phyloP scores from a whole-genome alignment of 257 asterid species.

The Rehmannia glutinosa region DNA sequence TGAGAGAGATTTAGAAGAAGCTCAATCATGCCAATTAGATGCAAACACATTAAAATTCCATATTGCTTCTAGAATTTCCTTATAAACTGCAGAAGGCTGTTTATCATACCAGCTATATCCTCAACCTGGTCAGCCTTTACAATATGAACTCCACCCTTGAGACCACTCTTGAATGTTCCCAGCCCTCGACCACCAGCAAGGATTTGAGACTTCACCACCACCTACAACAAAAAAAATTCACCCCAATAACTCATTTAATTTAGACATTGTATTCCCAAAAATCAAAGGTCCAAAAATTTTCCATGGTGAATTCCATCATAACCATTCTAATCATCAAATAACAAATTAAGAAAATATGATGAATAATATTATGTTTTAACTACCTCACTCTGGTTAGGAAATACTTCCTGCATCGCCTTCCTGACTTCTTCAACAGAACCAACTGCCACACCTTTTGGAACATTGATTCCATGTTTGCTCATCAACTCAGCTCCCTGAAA shows the following conservation, averaged over 20 bases:
- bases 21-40: constrained; percentile 3
- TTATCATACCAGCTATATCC: constrained; percentile 66
- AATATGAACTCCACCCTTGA: constrained; percentile 93
- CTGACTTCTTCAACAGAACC: constrained; percentile 57
- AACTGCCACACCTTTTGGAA: constrained; percentile 83
- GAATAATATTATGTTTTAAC: not conserved
- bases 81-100: not conserved
- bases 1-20: constrained; percentile 10
- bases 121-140: constrained; percentile 75
- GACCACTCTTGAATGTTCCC: constrained; percentile 91
- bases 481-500: constrained; percentile 86
- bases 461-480: constrained; percentile 86
- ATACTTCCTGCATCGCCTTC: constrained; percentile 53
- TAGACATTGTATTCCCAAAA: not conserved
- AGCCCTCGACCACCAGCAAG: constrained; percentile 96
- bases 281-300: not conserved
- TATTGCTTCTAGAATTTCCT: constrained; percentile 2
- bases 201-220: constrained; percentile 89
- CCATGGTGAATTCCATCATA: not conserved
- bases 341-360: not conserved
- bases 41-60: not conserved
- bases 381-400: constrained; percentile 77
- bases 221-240: constrained; percentile 35
- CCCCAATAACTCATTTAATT: constrained; percentile 3
- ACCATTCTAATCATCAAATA: not conserved